Evolutionary conservation across 306 rosid genomes (phyloP), one percentile per base, ranked within the genome.

Genomic region (Vigna nakashimae): DNA sequence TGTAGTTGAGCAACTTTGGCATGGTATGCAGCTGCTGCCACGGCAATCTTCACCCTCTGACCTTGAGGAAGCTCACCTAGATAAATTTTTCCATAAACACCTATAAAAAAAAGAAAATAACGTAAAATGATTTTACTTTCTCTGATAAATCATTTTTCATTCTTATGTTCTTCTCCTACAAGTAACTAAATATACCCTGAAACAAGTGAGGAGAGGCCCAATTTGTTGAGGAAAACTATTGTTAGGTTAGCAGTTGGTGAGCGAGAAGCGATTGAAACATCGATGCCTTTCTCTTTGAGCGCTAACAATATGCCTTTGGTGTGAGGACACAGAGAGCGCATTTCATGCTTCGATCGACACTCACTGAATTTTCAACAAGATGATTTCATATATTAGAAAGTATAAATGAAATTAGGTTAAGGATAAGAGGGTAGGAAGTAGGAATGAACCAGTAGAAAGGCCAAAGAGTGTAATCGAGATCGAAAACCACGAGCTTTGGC

Each of bases 401-500:
- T 73, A 30, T 3, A 24, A 58, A 57, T 9, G 4, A 49, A 15
- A 20, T 63, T 64, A 63, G 75, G 28, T 26, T 9, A 12, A 69
- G 11, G 4, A 22, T 9, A 15, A 63, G 2, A 8, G 24, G 18
- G 10, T 5, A 48, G 16, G 38, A 11, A 11, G 3, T 5, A 48
- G 36, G 24, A 3, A 56, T 5, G 18, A 43, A 76, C 98, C 97
- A 90, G 85, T 88, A 94, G 87, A 90, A 94, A 57, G 98, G 98
- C 98, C 97, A 94, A 79, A 94, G 93, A 67, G 97, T 92, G 90
- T 92, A 92, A 80, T 94, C 98, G 81, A 94, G 98, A 78, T 94
- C 97, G 71, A 94, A 94, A 73, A 94, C 97, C 0, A 94, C 93
- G 2, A 94, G 82, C 79, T 84, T 84, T 6, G 88, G 89, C 0